phyloP scores from a whole-genome alignment of 257 asterid species.

The Prunella vulgaris region DNA sequence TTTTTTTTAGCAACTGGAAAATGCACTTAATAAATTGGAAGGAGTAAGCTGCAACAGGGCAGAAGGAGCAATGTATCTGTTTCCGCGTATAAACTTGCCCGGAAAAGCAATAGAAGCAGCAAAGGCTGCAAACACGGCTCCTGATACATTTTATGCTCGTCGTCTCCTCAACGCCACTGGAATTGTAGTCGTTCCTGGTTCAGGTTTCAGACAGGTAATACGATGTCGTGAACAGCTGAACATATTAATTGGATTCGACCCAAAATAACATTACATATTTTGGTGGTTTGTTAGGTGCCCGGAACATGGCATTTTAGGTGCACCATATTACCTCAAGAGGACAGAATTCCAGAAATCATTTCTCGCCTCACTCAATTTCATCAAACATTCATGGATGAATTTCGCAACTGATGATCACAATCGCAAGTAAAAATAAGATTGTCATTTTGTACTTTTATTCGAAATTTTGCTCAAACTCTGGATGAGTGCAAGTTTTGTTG shows the following conservation, averaged over 20 bases:
- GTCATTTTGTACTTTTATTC: not conserved
- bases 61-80: slow-evolving; percentile 99
- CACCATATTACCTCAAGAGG: slow-evolving; percentile 92
- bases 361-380: slow-evolving; percentile 77
- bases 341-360: slow-evolving; percentile 73
- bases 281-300: slow-evolving; percentile 36
- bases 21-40: slow-evolving; percentile 78
- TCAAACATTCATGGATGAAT: slow-evolving; percentile 68
- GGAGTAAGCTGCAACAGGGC: slow-evolving; percentile 90
- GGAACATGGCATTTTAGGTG: slow-evolving; percentile 98
- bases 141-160: slow-evolving; percentile 73
- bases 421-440: not conserved
- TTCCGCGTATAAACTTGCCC: slow-evolving; percentile 72
- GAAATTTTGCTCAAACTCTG: not conserved
- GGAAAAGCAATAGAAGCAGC: slow-evolving; percentile 85
- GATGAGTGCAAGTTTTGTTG: not conserved
- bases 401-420: slow-evolving; percentile 34
- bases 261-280: not conserved
- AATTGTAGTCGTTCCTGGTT: slow-evolving; percentile 90
- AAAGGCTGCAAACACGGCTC: slow-evolving; percentile 57
- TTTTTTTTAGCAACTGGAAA: slow-evolving; percentile 61
- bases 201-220: slow-evolving; percentile 93
- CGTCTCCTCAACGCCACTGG: slow-evolving; percentile 90
- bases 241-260: not conserved
- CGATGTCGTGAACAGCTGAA: not conserved